Percentiles rank a stretch among this genome's conserved stretches.
These are phyloP conservation scores for Trypanosomatidae sp. DNA, from an alignment of 208 protist species.

Conservation along the genomic window DNA sequence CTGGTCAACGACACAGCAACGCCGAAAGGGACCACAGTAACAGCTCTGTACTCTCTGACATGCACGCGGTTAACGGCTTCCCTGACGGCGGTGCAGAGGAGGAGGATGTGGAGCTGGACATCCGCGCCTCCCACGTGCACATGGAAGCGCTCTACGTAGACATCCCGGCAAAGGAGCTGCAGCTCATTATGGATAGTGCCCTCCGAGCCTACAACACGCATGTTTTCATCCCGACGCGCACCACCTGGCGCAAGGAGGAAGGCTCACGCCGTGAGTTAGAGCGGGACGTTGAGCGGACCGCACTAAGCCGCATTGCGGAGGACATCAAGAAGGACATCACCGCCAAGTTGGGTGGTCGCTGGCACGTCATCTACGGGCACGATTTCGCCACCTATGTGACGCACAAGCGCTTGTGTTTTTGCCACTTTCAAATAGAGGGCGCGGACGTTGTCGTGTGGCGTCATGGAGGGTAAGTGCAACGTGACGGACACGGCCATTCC, in stretches of 20 bases:
- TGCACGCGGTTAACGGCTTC: constrained; percentile 13
- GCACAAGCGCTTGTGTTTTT: constrained; percentile 67
- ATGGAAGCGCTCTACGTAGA: constrained; percentile 58
- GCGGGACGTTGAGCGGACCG: constrained; percentile 76
- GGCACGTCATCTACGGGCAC: constrained; percentile 84
- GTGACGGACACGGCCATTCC: background rate
- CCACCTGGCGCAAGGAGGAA: constrained; percentile 86
- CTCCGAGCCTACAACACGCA: constrained; percentile 66
- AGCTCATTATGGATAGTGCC: constrained; percentile 66
- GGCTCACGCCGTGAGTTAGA: constrained; percentile 72
- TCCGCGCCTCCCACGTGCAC: constrained; percentile 38
- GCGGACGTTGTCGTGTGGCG: constrained; percentile 83
- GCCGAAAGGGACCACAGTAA: constrained; percentile 12
- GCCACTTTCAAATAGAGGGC: constrained; percentile 81
- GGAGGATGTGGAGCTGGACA: constrained; percentile 56
- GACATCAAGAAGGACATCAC: constrained; percentile 64
- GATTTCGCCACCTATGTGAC: constrained; percentile 85
- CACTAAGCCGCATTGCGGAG: constrained; percentile 57
- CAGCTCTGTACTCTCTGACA: constrained; percentile 24
- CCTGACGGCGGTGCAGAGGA: constrained; percentile 12
- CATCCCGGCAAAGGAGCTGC: constrained; percentile 53
- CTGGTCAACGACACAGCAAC: constrained; percentile 13
- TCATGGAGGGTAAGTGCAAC: constrained; percentile 49
- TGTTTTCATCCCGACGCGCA: constrained; percentile 72
- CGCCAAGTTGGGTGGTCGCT: constrained; percentile 61